These are phyloP conservation scores for Didymosphaeria variabile DNA, from an alignment of 2,329 filamentous ascomycete genomes.

Conservation along the genomic window DNA sequence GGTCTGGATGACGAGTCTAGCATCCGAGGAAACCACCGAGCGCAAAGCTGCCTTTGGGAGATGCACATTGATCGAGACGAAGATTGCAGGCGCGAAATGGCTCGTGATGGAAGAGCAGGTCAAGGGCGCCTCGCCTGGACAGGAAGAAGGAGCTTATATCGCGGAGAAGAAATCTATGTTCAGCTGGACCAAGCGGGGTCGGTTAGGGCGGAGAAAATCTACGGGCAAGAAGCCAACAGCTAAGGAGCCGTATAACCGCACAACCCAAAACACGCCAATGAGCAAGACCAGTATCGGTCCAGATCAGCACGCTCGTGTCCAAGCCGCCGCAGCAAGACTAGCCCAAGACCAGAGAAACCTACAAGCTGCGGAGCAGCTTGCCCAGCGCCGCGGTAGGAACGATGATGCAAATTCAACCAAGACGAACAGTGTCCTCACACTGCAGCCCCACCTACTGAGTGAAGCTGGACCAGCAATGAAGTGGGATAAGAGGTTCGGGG, in stretches of 20 bases:
- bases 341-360: constrained; percentile 74
- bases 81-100: constrained; percentile 84
- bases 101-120: constrained; percentile 96
- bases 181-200: constrained; percentile 78
- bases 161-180: constrained; percentile 96
- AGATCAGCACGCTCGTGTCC: constrained; percentile 92
- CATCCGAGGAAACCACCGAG: constrained; percentile 83
- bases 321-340: constrained; percentile 86
- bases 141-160: constrained; percentile 85
- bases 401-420: constrained; percentile 69
- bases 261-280: constrained; percentile 59
- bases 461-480: constrained; percentile 95
- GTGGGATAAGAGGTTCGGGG: constrained; percentile 96
- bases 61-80: constrained; percentile 90
- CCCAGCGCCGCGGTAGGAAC: constrained; percentile 64
- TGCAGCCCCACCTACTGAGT: constrained; percentile 83
- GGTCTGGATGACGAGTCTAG: constrained; percentile 98
- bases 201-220: constrained; percentile 65
- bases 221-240: constrained; percentile 54
- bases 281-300: constrained; percentile 88
- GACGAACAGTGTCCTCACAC: constrained; percentile 88
- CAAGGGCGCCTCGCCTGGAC: constrained; percentile 87
- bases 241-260: constrained; percentile 62
- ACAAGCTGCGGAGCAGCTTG: constrained; percentile 57
- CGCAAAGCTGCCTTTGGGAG: constrained; percentile 94